phyloP scores from a whole-genome alignment of 192 early-diverging fungal species.

The Backusella liffmaniae region DNA sequence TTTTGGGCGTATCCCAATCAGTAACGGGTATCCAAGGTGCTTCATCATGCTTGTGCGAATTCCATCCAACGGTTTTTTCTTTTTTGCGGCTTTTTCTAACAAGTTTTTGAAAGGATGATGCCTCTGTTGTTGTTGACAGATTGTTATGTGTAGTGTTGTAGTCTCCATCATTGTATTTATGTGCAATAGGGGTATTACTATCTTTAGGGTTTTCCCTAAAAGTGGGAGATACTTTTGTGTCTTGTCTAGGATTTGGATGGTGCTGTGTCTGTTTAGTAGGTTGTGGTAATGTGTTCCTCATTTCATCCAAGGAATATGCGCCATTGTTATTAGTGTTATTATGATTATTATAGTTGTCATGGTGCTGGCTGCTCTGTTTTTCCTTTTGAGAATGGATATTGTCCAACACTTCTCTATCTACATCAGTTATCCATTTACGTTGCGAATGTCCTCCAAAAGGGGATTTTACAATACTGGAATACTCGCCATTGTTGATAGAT shows the following conservation, averaged over 20 bases:
- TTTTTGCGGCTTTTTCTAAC: neutral
- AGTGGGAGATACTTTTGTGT: neutral
- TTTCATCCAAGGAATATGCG: neutral
- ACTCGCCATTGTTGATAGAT: conserved; percentile 8
- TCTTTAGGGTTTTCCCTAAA: neutral
- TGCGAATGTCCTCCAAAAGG: conserved; percentile 14
- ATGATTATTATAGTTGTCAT: neutral
- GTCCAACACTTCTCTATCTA: neutral
- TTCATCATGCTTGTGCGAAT: conserved; percentile 25
- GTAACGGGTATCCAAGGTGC: conserved; percentile 24
- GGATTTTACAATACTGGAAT: conserved; percentile 14
- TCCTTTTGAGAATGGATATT: neutral
- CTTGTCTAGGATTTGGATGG: neutral
- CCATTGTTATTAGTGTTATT: neutral
- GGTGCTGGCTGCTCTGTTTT: neutral
- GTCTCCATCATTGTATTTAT: neutral
- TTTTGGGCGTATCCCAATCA: conserved; percentile 16
- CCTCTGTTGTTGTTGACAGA: neutral
- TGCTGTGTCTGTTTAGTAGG: neutral
- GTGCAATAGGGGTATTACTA: neutral
- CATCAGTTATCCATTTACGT: conserved; percentile 3
- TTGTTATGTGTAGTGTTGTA: too few relatives aligned
- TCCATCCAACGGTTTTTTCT: conserved; percentile 23
- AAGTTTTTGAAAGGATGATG: conserved; percentile 8
- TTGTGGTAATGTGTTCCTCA: conserved; percentile 6